phyloP scores from a whole-genome alignment of 2,329 filamentous ascomycete species.

The Fusarium camptoceras region DNA sequence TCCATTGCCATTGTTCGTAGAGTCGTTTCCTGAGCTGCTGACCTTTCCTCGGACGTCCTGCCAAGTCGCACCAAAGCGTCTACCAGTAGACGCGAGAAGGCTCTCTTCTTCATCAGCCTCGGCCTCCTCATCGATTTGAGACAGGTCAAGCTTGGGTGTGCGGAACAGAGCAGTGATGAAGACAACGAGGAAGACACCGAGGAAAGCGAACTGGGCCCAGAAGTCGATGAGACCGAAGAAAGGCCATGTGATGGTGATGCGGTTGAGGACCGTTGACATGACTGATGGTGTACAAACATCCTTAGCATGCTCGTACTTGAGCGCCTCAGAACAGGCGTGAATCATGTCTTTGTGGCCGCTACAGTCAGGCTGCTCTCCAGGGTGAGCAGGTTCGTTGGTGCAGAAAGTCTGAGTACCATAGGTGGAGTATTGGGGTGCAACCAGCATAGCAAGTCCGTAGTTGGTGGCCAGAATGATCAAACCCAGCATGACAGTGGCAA shows the following conservation, averaged over 20 bases:
- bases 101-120: constrained; percentile 95
- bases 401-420: constrained; percentile 97
- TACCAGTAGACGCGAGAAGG: constrained; percentile 82
- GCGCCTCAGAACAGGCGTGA: constrained; percentile 82
- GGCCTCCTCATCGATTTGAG: constrained; percentile 86
- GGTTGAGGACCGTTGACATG: constrained; percentile 92
- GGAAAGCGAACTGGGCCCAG: constrained; percentile 94
- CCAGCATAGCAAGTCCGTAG: constrained; percentile 90
- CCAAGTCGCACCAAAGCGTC: constrained; percentile 88
- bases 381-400: constrained; percentile 72
- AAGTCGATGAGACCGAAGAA: constrained; percentile 94
- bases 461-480: constrained; percentile 92
- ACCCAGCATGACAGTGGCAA: constrained; percentile 90
- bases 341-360: constrained; percentile 76
- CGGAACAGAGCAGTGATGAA: constrained; percentile 84
- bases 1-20: constrained; percentile 32
- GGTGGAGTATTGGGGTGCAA: constrained; percentile 95
- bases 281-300: constrained; percentile 91
- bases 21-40: constrained; percentile 29
- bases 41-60: constrained; percentile 79
- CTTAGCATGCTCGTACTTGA: constrained; percentile 75
- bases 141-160: constrained; percentile 80
- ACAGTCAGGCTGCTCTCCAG: constrained; percentile 80
- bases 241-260: constrained; percentile 92
- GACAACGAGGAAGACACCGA: constrained; percentile 84